Conservation (phyloP, 2,329 filamentous ascomycete genomes). For the Raffaelea arxii region DNA sequence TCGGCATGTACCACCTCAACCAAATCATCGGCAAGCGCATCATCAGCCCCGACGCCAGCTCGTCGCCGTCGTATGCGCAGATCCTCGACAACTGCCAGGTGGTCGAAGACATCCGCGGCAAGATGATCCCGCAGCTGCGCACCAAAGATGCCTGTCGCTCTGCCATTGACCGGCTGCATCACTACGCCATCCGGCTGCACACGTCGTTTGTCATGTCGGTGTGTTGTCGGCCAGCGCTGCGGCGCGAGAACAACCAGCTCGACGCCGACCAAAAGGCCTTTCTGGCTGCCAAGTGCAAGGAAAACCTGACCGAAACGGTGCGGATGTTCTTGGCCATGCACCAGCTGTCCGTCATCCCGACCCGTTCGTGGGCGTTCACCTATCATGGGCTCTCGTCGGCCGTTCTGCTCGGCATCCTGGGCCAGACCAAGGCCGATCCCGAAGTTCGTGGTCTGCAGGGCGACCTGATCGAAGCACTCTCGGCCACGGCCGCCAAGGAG, state of each 20-base stretch:
- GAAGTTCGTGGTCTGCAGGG: slow-evolving; percentile 55
- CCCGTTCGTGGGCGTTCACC: slow-evolving; percentile 58
- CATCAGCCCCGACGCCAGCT: slow-evolving; percentile 43
- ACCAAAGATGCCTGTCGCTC: slow-evolving; percentile 55
- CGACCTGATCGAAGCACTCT: slow-evolving; percentile 53
- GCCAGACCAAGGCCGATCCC: slow-evolving; percentile 52
- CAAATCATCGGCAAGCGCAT: slow-evolving; percentile 49
- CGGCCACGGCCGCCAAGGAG: slow-evolving; percentile 55
- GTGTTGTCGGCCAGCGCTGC: slow-evolving; percentile 52
- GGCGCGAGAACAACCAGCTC: slow-evolving; percentile 38
- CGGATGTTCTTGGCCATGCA: slow-evolving; percentile 63
- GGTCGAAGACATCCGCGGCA: slow-evolving; percentile 40
- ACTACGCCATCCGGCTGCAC: slow-evolving; percentile 55
- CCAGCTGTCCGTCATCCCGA: slow-evolving; percentile 56
- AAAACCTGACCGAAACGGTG: slow-evolving; percentile 54
- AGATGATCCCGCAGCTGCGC: slow-evolving; percentile 41
- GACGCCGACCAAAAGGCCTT: slow-evolving; percentile 41
- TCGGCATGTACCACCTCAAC: slow-evolving; percentile 56
- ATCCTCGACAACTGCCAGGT: slow-evolving; percentile 49
- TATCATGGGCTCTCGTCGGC: slow-evolving; percentile 59
- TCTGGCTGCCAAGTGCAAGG: slow-evolving; percentile 49
- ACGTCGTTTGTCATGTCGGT: slow-evolving; percentile 57
- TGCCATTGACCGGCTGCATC: slow-evolving; percentile 51
- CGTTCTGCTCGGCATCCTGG: slow-evolving; percentile 52
- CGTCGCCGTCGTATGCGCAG: slow-evolving; percentile 38